phyloP scores from a whole-genome alignment of 2,329 filamentous ascomycete genomes.

The Stagonosporopsis chrysanthemi region DNA sequence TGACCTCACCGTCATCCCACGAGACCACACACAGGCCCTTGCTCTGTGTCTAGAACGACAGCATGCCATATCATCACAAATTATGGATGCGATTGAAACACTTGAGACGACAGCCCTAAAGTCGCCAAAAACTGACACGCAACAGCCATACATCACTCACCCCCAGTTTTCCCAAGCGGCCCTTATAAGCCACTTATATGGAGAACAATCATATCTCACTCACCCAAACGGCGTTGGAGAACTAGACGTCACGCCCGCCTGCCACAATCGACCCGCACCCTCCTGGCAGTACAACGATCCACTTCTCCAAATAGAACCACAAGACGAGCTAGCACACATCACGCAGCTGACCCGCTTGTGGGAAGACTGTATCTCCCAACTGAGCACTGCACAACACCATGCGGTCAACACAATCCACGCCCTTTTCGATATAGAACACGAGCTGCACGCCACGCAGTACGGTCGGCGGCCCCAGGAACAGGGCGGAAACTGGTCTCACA shows the following conservation, averaged over 20 bases:
- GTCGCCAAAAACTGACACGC: not conserved
- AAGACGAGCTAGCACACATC: not conserved
- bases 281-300: too few species aligned
- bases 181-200: not conserved
- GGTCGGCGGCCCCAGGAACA: not conserved
- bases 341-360: not conserved
- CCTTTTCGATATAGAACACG: not conserved
- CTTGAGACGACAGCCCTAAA: not conserved
- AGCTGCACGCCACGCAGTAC: not conserved
- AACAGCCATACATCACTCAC: not conserved
- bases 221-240: too few species aligned
- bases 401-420: too few species aligned
- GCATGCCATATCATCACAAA: not conserved
- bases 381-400: too few species aligned
- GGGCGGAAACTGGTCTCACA: not conserved
- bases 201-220: not conserved
- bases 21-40: not conserved
- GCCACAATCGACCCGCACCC: not conserved
- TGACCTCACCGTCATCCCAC: not conserved
- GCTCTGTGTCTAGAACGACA: not conserved
- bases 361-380: too few species aligned
- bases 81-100: not conserved
- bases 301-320: too few species aligned
- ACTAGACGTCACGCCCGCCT: too few species aligned
- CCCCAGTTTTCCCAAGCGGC: not conserved